Evolutionary conservation across 73 alveolate species (phyloP).

Genomic region (Paramecium tetraurelia): DNA sequence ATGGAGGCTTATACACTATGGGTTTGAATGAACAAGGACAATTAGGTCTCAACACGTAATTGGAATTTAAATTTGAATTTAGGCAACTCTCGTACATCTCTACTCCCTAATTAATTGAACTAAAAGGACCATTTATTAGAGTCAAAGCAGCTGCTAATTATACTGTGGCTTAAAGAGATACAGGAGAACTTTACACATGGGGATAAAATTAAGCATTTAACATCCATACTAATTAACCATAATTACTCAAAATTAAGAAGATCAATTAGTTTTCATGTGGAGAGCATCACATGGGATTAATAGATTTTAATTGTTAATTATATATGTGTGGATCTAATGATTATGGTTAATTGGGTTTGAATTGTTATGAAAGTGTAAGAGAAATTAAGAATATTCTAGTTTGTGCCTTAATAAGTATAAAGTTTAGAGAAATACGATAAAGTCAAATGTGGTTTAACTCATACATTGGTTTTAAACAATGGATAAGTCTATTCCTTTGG

Average conservation of each 20-base stretch:
- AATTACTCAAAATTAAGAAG: neutral
- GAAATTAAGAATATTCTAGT: neutral
- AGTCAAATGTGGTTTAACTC: slow-evolving; percentile 14
- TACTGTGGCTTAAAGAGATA: neutral
- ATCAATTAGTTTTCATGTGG: neutral
- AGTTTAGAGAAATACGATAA: neutral
- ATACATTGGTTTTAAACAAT: neutral
- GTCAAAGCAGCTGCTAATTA: neutral
- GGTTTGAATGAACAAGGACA: neutral
- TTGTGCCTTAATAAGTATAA: neutral
- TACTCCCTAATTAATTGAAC: neutral
- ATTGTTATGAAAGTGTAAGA: neutral
- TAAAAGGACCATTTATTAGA: neutral
- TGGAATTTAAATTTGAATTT: neutral
- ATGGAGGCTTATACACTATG: neutral
- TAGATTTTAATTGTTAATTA: neutral
- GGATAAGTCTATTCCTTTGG: neutral
- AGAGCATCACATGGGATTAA: neutral
- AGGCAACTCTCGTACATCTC: neutral
- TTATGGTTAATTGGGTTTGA: slow-evolving; percentile 7
- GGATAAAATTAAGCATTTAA: neutral
- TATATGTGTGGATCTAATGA: slow-evolving; percentile 7
- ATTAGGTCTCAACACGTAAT: neutral
- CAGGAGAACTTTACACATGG: neutral
- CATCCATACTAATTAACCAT: neutral